These are phyloP conservation scores for Ascochyta viciae-villosae DNA, from an alignment of 2,329 filamentous ascomycete genomes.

Conservation along the genomic window DNA sequence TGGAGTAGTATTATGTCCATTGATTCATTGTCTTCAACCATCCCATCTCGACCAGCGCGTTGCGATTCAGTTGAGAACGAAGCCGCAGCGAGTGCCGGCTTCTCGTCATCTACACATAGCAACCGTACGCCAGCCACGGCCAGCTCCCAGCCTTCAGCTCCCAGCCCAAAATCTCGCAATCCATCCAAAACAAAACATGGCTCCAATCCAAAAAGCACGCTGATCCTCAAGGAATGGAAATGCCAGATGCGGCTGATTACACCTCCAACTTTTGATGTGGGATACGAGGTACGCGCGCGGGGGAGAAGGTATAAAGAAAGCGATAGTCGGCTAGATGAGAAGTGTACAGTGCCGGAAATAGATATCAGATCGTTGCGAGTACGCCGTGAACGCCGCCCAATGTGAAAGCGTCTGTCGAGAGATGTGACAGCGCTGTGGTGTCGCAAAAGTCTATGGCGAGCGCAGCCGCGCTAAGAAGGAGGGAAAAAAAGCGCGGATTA, in stretches of 20 bases:
- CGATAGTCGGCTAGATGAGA: conserved; percentile 19
- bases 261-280: conserved; percentile 33
- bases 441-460: conserved; percentile 36
- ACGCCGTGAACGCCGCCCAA: conserved; percentile 47
- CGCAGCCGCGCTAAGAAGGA: conserved; percentile 27
- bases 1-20: conserved; percentile 11
- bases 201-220: conserved; percentile 12
- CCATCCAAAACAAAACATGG: conserved; percentile 9
- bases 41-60: conserved; percentile 20
- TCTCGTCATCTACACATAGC: conserved; percentile 15
- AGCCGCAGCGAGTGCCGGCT: conserved; percentile 11
- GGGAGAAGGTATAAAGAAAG: conserved; percentile 22
- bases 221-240: conserved; percentile 5
- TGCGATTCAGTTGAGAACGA: conserved; percentile 18
- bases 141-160: conserved; percentile 2
- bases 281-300: conserved; percentile 30
- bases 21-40: conserved; percentile 22
- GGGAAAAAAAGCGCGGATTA: conserved; percentile 30
- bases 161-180: not conserved
- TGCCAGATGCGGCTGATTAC: conserved; percentile 36
- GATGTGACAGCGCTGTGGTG: conserved; percentile 20
- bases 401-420: conserved; percentile 27
- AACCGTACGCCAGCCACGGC: conserved; percentile 10
- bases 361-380: conserved; percentile 18
- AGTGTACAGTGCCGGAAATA: conserved; percentile 18